phyloP scores from a whole-genome alignment of 768 basidiomycete species.

The Boletus vermiculosoides region DNA sequence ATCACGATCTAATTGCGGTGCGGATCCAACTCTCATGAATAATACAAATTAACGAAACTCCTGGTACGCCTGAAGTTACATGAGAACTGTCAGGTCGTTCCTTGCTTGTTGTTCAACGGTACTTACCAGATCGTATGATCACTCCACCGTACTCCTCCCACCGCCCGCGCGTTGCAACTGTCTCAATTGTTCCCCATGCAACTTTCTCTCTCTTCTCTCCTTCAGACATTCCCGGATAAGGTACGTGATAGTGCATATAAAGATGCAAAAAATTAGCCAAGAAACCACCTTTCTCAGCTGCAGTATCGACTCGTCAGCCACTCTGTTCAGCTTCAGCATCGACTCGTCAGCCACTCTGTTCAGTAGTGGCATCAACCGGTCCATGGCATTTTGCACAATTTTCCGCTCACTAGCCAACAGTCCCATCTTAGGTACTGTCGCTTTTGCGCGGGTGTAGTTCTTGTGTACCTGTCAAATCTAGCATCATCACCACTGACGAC shows the following conservation, averaged over 20 bases:
- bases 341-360: neutral
- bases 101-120: neutral
- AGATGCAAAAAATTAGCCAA: slow-evolving; percentile 7
- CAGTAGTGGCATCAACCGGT: slow-evolving; percentile 17
- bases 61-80: neutral
- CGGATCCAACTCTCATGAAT: neutral
- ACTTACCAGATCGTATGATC: neutral
- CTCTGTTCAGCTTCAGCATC: too few species aligned
- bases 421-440: slow-evolving; percentile 11
- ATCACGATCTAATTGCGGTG: neutral
- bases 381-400: slow-evolving; percentile 8
- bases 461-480: neutral
- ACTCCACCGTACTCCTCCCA: neutral
- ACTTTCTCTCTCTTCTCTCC: slow-evolving; percentile 19
- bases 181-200: slow-evolving; percentile 18
- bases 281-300: neutral
- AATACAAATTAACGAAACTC: neutral
- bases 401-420: slow-evolving; percentile 20
- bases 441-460: neutral
- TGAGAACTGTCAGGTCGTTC: neutral
- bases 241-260: slow-evolving; percentile 18
- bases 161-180: neutral
- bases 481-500: neutral
- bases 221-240: slow-evolving; percentile 14
- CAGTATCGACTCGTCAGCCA: neutral